Conservation (phyloP, 2,329 filamentous ascomycete genomes). For the Diaporthe citriasiana region DNA sequence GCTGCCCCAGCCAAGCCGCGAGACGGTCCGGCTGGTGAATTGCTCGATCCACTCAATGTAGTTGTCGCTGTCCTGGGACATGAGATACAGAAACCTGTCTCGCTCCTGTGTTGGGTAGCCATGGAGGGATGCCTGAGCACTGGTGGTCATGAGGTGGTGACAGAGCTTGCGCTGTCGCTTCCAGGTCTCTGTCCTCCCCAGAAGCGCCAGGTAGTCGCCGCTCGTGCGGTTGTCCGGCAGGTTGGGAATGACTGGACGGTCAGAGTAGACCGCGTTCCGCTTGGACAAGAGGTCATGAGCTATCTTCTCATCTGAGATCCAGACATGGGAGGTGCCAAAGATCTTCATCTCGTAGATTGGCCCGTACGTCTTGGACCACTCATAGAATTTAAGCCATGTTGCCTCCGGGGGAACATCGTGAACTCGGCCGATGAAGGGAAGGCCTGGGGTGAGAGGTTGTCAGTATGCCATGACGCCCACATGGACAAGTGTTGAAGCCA, state of each 20-base stretch:
- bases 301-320: slow-evolving; percentile 62
- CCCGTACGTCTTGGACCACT: slow-evolving; percentile 62
- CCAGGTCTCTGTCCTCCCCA: slow-evolving; percentile 61
- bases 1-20: slow-evolving; percentile 61
- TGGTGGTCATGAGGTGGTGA: slow-evolving; percentile 58
- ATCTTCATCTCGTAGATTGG: slow-evolving; percentile 63
- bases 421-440: slow-evolving; percentile 60
- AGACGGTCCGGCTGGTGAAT: slow-evolving; percentile 61
- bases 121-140: slow-evolving; percentile 55
- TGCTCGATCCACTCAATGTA: slow-evolving; percentile 63
- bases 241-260: slow-evolving; percentile 62
- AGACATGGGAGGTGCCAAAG: slow-evolving; percentile 61
- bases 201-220: slow-evolving; percentile 61
- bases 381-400: slow-evolving; percentile 63
- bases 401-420: slow-evolving; percentile 59
- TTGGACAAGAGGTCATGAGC: slow-evolving; percentile 61
- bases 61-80: slow-evolving; percentile 55
- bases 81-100: slow-evolving; percentile 60
- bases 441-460: slow-evolving; percentile 50
- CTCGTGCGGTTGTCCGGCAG: slow-evolving; percentile 62
- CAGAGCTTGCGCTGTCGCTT: slow-evolving; percentile 63
- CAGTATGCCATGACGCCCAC: slow-evolving; percentile 12
- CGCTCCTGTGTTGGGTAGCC: slow-evolving; percentile 60
- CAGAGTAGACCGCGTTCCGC: slow-evolving; percentile 60
- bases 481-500: too few relatives aligned